Evolutionary conservation across 805 yeast species (phyloP).

Genomic region (Phaffomyces antillensis): DNA sequence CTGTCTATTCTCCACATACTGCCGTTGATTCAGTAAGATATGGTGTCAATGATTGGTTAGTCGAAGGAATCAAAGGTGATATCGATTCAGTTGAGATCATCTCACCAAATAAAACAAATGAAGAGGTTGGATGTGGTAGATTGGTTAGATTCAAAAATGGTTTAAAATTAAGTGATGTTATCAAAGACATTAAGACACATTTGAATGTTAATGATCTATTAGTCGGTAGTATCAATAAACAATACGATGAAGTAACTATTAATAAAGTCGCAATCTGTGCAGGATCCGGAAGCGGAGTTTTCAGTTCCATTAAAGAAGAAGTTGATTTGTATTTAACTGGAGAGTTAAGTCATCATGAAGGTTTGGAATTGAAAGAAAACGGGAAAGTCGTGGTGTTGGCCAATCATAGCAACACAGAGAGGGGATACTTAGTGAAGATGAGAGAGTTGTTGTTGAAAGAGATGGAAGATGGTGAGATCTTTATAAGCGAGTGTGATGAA

Average conservation of each 20-base stretch:
- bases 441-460: slow-evolving; percentile 30
- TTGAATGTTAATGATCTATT: slow-evolving; percentile 54
- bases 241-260: slow-evolving; percentile 24
- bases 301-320: slow-evolving; percentile 43
- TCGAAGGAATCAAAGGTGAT: slow-evolving; percentile 43
- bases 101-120: slow-evolving; percentile 32
- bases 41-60: slow-evolving; percentile 95
- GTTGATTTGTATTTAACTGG: slow-evolving; percentile 80
- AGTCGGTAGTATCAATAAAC: slow-evolving; percentile 37
- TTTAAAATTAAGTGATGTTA: slow-evolving; percentile 24
- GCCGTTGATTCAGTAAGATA: slow-evolving; percentile 86
- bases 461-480: slow-evolving; percentile 4
- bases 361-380: slow-evolving; percentile 57
- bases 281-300: slow-evolving; percentile 68
- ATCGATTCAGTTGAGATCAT: slow-evolving; percentile 29
- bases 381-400: slow-evolving; percentile 71
- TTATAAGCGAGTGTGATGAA: slow-evolving; percentile 15
- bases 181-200: slow-evolving; percentile 44
- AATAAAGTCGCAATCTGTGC: slow-evolving; percentile 79
- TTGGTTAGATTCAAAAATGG: background rate
- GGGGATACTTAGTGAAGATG: slow-evolving; percentile 64
- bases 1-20: slow-evolving; percentile 94
- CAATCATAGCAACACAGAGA: slow-evolving; percentile 89
- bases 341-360: slow-evolving; percentile 92
- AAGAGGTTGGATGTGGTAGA: slow-evolving; percentile 19